phyloP scores from a whole-genome alignment of 192 early-diverging fungal species.

The Spizellomyces punctatus region DNA sequence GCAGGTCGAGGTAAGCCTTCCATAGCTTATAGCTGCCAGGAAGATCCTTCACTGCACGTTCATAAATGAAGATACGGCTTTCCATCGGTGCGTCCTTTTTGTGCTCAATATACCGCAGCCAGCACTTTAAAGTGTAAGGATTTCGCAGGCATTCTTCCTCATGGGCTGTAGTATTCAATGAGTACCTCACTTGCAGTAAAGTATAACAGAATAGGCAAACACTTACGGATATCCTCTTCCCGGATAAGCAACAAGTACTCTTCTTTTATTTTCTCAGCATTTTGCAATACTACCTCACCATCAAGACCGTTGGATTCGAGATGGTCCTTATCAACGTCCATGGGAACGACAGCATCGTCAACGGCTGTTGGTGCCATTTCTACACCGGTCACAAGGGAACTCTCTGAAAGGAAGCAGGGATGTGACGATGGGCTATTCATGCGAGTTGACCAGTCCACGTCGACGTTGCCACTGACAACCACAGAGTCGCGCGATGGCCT shows the following conservation, averaged over 20 bases:
- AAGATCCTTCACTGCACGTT: constrained; percentile 82
- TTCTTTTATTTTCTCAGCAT: constrained; percentile 5
- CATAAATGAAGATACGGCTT: constrained; percentile 69
- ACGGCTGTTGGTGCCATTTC: too few relatives aligned
- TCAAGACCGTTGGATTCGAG: too few relatives aligned
- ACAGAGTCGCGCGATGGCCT: too few relatives aligned
- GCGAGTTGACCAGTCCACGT: too few relatives aligned
- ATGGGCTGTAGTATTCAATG: constrained; percentile 20
- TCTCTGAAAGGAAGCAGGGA: too few relatives aligned
- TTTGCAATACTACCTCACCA: neutral
- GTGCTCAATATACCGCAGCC: constrained; percentile 91
- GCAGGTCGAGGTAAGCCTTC: constrained; percentile 81
- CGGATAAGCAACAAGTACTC: constrained; percentile 34
- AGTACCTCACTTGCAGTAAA: neutral
- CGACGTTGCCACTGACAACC: too few relatives aligned
- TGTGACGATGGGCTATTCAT: too few relatives aligned
- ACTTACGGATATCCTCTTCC: constrained; percentile 45
- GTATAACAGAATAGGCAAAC: neutral
- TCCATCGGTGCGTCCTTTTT: constrained; percentile 60
- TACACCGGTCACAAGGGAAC: too few relatives aligned
- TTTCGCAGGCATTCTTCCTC: constrained; percentile 60
- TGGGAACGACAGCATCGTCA: too few relatives aligned
- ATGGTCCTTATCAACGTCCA: too few relatives aligned
- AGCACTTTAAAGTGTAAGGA: constrained; percentile 66
- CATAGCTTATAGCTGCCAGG: constrained; percentile 97